Evolutionary conservation across 805 yeast species (phyloP), one percentile per base, ranked within the genome.

Genomic region (Metschnikowia peoriensis): DNA sequence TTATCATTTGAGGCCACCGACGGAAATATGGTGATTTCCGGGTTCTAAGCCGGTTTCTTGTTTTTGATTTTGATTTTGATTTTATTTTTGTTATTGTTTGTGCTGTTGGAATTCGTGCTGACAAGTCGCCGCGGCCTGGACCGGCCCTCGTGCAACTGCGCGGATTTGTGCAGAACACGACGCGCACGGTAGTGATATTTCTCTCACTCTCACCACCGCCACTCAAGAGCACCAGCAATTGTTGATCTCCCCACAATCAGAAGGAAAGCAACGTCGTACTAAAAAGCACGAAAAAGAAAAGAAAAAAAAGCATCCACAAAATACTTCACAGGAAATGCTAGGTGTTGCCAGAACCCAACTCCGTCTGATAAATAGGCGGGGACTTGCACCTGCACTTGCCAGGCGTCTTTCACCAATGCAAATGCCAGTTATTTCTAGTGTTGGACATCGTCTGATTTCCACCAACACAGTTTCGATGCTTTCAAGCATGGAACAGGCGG

Each of bases 401-500:
- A 11, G 46, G 29, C 53, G 49, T 39, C 35, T 43, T 37, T 40
- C 47, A 22, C 15, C 32, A 15, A 35, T 41, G 48, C 14, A 9
- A 9, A 12, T 32, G 12, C 35, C 12, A 32, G 14, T 32, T 32
- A 10, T 12, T 32, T 12, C 35, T 22, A 22, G 17, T 14, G 35
- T 7, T 16, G 34, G 40, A 34, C 32, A 10, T 37, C 17, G 34
- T 41, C 22, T 28, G 42, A 69, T 63, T 38, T 66, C 72, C 34
- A 60, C 61, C 54, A 52, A 63, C 42, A 68, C 73, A 6, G 57
- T 70, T 17, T 53, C 55, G 35, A 58, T 68, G 51, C 68, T 75
- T 37, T 75, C 72, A 51, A 55, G 69, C 3, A 76, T 84, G 65
- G 99, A 94, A 69, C 90, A 87, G 66, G 75, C 78, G n/a, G 99